Evolutionary conservation across 306 rosid species (phyloP).

Genomic region (Vigna trinervia): DNA sequence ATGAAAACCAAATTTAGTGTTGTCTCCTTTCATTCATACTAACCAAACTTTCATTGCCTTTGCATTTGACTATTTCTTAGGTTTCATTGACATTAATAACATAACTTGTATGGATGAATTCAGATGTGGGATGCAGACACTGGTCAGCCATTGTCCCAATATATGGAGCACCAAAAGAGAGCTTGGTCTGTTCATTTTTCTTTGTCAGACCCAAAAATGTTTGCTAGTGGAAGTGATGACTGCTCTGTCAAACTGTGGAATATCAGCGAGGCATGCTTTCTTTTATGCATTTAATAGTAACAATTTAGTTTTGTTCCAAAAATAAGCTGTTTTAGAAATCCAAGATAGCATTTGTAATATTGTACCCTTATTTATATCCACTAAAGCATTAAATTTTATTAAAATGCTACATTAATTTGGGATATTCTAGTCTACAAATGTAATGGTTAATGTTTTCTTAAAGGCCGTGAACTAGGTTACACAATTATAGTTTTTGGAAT

Average conservation of each 20-base stretch:
- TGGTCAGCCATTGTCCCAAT: slow-evolving; percentile 83
- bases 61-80: slow-evolving; percentile 10
- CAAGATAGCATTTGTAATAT: no score
- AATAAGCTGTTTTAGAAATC: no score
- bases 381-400: no score
- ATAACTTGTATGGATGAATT: slow-evolving; percentile 51
- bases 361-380: no score
- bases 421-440: no score
- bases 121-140: slow-evolving; percentile 97
- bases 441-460: no score
- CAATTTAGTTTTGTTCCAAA: no score
- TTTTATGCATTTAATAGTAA: slow-evolving; percentile 40
- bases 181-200: slow-evolving; percentile 99
- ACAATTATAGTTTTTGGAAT: no score
- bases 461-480: no score
- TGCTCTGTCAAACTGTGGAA: slow-evolving; percentile 92
- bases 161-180: slow-evolving; percentile 82
- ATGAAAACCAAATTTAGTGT: background rate
- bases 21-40: slow-evolving; percentile 5
- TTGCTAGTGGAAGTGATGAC: slow-evolving; percentile 98
- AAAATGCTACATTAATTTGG: no score
- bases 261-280: slow-evolving; percentile 77
- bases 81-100: slow-evolving; percentile 34
- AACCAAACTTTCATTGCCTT: slow-evolving; percentile 20
- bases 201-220: slow-evolving; percentile 74